phyloP scores from a whole-genome alignment of 202 grass and related monocot species.

The Hordeum pubiflorum region DNA sequence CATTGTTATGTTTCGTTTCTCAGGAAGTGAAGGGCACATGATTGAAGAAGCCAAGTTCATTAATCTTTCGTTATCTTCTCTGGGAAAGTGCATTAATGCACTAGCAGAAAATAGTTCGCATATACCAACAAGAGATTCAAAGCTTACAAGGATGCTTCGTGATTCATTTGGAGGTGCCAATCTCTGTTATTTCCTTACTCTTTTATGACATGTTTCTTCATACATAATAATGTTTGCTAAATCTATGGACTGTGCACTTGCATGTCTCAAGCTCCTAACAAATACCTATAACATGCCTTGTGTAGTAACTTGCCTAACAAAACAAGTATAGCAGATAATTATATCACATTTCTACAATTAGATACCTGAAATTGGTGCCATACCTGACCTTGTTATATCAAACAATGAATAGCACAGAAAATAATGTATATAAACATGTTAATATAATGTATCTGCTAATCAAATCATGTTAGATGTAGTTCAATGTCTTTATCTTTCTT shows the following conservation, averaged over 20 bases:
- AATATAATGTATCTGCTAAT: background rate
- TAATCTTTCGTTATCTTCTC: constrained; percentile 87
- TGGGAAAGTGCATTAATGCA: constrained; percentile 96
- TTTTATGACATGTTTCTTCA: constrained; percentile 6
- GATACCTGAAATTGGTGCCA: background rate
- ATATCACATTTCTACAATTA: constrained; percentile 1
- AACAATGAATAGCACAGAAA: background rate
- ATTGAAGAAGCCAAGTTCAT: constrained; percentile 97
- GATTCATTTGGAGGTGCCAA: constrained; percentile 97
- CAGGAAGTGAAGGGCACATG: constrained; percentile 97
- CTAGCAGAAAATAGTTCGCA: constrained; percentile 88
- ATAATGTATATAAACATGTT: background rate
- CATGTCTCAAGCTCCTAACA: background rate
- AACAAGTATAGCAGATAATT: background rate
- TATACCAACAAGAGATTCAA: constrained; percentile 93
- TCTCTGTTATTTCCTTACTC: constrained; percentile 5
- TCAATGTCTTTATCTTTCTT: background rate
- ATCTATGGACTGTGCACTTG: background rate
- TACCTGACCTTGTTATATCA: background rate
- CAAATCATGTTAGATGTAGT: background rate
- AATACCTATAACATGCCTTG: background rate
- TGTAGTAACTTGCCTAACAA: background rate
- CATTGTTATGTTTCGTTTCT: constrained; percentile 7
- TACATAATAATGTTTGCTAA: background rate
- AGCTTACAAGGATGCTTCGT: constrained; percentile 90